Base-by-base conservation (phyloP, 192 early-diverging fungal species). In the Coemansia sp. region DNA sequence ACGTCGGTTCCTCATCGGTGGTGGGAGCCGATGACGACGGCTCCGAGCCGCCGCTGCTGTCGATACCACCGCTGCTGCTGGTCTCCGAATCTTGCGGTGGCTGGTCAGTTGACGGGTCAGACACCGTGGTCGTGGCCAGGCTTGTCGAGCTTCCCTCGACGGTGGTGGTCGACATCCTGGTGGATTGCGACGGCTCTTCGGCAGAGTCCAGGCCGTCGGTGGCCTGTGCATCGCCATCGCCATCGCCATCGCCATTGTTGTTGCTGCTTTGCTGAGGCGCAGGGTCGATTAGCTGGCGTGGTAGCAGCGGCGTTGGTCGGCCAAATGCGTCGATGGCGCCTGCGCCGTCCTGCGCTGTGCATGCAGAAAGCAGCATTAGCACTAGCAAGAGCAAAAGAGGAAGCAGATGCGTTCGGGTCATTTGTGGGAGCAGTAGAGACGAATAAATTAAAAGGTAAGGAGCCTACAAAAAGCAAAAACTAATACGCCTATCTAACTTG, bases 141-240 rank as follows among this genome's bases (percentile, higher is more conserved):
- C 55, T 28, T 35, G 55, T 57, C 12, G 55, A 18, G 55, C 55
- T 57, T 28, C 9, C 55, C 55, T 57, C 32, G 34, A 57, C 34
- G 14, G 55, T 57, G 28, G 55, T 57, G 32, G 55, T 57, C 12
- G 55, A 57, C 33, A 57, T 8, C 32, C 55, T 28, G 28, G 55
- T 57, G 2, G 32, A 35, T 12, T 28, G 12, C 55, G 55, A 57
- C 22, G 55, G 14, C 32, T 57, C 55, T 3, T 48, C 45, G 3
- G 14, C 45, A 15, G 45, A 12, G 45, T 15, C 45, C 45, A 48
- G 45, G 45, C 14, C 14, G 17, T 48, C 45, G 39, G 39, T 41
- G 9, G 39, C 7, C 39, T 41, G 39, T 41, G 39, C 39, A 1
- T 11, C 39, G 39, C 9, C 9, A 11, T 39, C 38, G 5, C 38